A percentile compares a stretch with the other conserved stretches of the same genome.
These are phyloP conservation scores for Daldinia vernicosa DNA, from an alignment of 495 filamentous ascomycete species.

Conservation along the genomic window DNA sequence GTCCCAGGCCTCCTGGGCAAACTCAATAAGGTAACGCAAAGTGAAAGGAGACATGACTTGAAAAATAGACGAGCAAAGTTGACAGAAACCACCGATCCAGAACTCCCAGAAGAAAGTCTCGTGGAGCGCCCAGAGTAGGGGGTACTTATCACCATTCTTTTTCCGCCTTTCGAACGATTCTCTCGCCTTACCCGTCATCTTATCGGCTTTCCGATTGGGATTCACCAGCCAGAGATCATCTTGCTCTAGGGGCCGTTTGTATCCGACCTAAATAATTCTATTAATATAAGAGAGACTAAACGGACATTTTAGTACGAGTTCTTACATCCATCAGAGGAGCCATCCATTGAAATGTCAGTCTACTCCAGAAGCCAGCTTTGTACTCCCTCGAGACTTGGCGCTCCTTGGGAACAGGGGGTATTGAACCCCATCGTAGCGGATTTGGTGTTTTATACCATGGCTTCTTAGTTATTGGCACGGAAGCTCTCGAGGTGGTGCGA, in stretches of 20 bases:
- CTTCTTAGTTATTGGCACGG: conserved; percentile 50
- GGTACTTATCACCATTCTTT: conserved; percentile 72
- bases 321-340: conserved; percentile 71
- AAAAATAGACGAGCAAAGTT: conserved; percentile 73
- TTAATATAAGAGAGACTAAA: conserved; percentile 12
- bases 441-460: conserved; percentile 70
- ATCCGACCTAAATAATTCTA: conserved; percentile 65
- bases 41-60: conserved; percentile 79
- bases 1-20: conserved; percentile 79
- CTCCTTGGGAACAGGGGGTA: conserved; percentile 68
- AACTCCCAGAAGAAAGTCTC: conserved; percentile 90
- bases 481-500: conserved; percentile 38
- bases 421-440: conserved; percentile 67
- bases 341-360: conserved; percentile 74
- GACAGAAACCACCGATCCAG: conserved; percentile 79
- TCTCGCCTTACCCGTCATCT: conserved; percentile 69
- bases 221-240: conserved; percentile 91
- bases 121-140: conserved; percentile 81
- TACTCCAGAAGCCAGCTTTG: conserved; percentile 66
- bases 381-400: conserved; percentile 65
- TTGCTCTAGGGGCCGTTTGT: conserved; percentile 81
- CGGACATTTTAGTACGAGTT: conserved; percentile 10
- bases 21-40: conserved; percentile 78
- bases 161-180: conserved; percentile 73
- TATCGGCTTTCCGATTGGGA: conserved; percentile 74